A percentile compares a stretch with the other conserved stretches of the same genome.
phyloP scores from a whole-genome alignment of 139 green algal genomes.

The Chlamydomonas urium region DNA sequence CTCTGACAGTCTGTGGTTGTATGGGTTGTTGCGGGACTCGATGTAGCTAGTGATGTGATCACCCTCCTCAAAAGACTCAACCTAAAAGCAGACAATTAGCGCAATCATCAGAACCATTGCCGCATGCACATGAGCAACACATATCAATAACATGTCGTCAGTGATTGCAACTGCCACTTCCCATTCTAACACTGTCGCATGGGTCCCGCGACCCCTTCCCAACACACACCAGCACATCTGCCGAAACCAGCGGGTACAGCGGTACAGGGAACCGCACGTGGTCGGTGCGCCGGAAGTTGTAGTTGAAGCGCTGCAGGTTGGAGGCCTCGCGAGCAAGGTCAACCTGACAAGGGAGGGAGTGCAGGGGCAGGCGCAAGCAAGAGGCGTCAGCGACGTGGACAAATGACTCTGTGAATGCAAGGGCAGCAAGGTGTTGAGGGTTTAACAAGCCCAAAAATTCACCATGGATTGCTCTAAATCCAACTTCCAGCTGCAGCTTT shows the following conservation, averaged over 20 bases:
- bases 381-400: neutral
- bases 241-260: conserved; percentile 85
- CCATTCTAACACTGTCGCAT: no score
- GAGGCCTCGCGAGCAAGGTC: conserved; percentile 85
- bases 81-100: conserved; percentile 25
- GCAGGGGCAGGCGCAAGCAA: neutral
- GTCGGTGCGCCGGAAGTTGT: conserved; percentile 82
- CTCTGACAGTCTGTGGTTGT: conserved; percentile 66
- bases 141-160: no score
- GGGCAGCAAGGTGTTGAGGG: neutral
- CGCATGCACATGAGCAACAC: no score
- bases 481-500: no score
- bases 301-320: conserved; percentile 89
- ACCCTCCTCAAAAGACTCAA: conserved; percentile 94
- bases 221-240: conserved; percentile 23
- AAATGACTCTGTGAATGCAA: neutral
- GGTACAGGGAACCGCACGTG: conserved; percentile 84
- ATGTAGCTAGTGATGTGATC: conserved; percentile 71
- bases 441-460: no score
- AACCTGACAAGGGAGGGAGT: conserved; percentile 37
- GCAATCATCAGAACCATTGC: no score
- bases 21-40: conserved; percentile 33
- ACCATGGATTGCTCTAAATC: no score
- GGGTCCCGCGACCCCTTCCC: no score
- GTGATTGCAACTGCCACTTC: no score